These are phyloP conservation scores for Boletus edulis DNA, from an alignment of 768 basidiomycete genomes.

Conservation along the genomic window DNA sequence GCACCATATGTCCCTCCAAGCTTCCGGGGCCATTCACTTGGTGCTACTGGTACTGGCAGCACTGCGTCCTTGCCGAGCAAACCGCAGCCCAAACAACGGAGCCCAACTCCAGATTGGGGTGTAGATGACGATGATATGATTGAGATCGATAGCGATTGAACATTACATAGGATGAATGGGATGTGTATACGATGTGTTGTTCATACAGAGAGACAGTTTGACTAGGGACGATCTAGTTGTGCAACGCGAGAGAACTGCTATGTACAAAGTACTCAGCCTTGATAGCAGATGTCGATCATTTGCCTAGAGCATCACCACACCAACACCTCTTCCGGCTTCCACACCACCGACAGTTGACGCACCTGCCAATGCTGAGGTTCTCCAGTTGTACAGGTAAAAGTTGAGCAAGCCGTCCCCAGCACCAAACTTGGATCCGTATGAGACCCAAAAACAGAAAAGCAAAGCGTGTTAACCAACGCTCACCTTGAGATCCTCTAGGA, in stretches of 20 bases:
- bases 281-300: background rate
- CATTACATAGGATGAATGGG: background rate
- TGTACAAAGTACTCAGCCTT: background rate
- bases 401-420: slow-evolving; percentile 88
- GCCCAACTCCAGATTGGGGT: slow-evolving; percentile 78
- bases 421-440: slow-evolving; percentile 68
- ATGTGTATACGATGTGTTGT: slow-evolving; percentile 9
- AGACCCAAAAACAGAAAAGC: background rate
- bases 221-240: background rate
- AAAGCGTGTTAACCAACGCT: slow-evolving; percentile 11
- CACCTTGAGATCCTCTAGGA: slow-evolving; percentile 85
- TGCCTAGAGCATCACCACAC: slow-evolving; percentile 87
- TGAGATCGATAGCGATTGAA: slow-evolving; percentile 78
- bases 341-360: slow-evolving; percentile 46
- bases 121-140: slow-evolving; percentile 85
- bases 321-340: slow-evolving; percentile 76
- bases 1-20: slow-evolving; percentile 31
- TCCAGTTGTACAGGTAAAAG: slow-evolving; percentile 95
- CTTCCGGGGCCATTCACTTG: slow-evolving; percentile 39
- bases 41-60: slow-evolving; percentile 52
- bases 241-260: background rate
- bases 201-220: slow-evolving; percentile 1
- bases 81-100: slow-evolving; percentile 41
- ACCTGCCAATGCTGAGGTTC: slow-evolving; percentile 77
- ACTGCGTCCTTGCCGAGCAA: slow-evolving; percentile 45